Evolutionary conservation across 805 yeast species (phyloP), one percentile per base, ranked within the genome.

Genomic region (Nematodospora valgi): DNA sequence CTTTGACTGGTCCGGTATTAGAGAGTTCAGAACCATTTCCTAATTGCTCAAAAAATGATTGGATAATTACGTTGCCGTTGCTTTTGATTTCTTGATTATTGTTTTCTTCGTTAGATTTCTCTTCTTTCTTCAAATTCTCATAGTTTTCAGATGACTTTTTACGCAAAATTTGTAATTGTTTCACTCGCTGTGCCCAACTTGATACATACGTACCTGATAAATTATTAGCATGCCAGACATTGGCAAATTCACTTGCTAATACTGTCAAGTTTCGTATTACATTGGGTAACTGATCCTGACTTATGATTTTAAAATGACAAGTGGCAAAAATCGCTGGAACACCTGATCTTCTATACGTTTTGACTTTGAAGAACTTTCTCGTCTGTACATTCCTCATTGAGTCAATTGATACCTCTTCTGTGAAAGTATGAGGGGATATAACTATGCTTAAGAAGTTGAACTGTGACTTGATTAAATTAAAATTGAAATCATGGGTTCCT

Each of bases 371-470:
- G 47, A 38, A 38, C 12, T 27, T 33, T 24, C 12, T 14, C 10
- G 11, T 34, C 34, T 15, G 38, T 30, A 7, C 28, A 35, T 24
- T 30, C 24, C 28, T 36, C 35, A 27, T 27, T 30, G 28, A 34
- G 19, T 14, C 28, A 8, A 19, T 32, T 15, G 15, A 23, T 24
- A 22, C 14, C 15, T 25, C 34, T 20, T 35, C 19, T n/a, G 44
- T 23, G 11, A 37, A 37, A 4, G 73, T 48, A 35, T 74, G 78
- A 0, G 95, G 95, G 5, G 80, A 69, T 18, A 87, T 76, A 23
- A 86, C 94, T 42, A 87, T 76, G 45, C 82, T 84, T 53, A 88
- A 68, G 54, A 86, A 86, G 46, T 82, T 86, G 68, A 87, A 87
- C 58, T 87, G 95, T 9, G 87, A 76, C 54, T 74, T 72, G 42